Percentiles rank a stretch among this genome's conserved stretches.
Evolutionary conservation across 352 stramenopile species (phyloP).

Genomic region (Phytophthora cryptogea): DNA sequence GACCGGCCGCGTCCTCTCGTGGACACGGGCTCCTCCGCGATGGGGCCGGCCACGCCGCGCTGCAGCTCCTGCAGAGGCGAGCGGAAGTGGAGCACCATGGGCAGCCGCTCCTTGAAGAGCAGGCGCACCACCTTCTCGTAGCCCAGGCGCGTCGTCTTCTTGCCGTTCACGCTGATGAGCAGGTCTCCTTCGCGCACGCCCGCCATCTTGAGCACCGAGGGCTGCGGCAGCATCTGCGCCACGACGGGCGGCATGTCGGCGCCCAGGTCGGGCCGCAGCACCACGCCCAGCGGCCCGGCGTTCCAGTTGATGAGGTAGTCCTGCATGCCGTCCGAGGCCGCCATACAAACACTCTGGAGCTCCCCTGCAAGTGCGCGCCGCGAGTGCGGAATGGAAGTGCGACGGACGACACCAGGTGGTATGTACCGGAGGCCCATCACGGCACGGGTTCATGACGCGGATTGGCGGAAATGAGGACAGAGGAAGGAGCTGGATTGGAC

Average conservation of each 20-base stretch:
- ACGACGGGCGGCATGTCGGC: slow-evolving; percentile 82
- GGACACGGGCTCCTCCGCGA: slow-evolving; percentile 17
- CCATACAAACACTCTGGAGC: slow-evolving; percentile 1
- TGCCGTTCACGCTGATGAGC: slow-evolving; percentile 81
- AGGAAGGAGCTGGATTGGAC: neutral
- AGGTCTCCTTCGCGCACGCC: slow-evolving; percentile 69
- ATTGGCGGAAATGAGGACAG: slow-evolving; percentile 22
- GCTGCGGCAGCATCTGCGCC: slow-evolving; percentile 67
- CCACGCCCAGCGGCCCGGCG: slow-evolving; percentile 71
- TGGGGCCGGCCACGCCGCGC: slow-evolving; percentile 17
- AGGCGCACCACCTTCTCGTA: slow-evolving; percentile 80
- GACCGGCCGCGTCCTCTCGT: slow-evolving; percentile 5
- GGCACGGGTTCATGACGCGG: neutral
- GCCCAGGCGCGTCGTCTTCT: slow-evolving; percentile 72
- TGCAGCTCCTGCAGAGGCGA: slow-evolving; percentile 40
- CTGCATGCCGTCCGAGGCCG: slow-evolving; percentile 33
- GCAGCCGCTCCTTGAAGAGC: slow-evolving; percentile 79
- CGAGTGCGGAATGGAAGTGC: neutral
- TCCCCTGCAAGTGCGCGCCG: slow-evolving; percentile 5
- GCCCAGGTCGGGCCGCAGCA: slow-evolving; percentile 72
- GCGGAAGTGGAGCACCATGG: slow-evolving; percentile 79
- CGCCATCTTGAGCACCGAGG: slow-evolving; percentile 74
- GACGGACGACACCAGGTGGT: slow-evolving; percentile 3
- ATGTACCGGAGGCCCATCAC: slow-evolving; percentile 6
- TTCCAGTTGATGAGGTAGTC: slow-evolving; percentile 91